Conservation (phyloP, 345 rosid genomes). For the Murraya paniculata region DNA sequence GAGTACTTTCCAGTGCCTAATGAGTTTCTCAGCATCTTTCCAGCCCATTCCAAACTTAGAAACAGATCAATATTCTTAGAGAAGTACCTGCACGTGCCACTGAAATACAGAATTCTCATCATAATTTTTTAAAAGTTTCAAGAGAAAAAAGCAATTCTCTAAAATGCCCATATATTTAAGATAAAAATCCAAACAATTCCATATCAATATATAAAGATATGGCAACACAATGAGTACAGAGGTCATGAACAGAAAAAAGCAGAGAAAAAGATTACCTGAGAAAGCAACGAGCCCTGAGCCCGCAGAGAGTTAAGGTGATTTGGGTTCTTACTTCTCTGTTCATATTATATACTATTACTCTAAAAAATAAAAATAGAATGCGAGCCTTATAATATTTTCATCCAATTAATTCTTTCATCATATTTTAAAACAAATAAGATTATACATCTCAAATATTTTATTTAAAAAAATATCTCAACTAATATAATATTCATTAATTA, state of each 20-base stretch:
- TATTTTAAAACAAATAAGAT: too few species aligned
- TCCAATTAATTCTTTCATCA: too few species aligned
- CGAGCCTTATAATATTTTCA: too few species aligned
- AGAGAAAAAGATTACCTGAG: background rate
- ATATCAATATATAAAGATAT: background rate
- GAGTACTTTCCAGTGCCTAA: slow-evolving; percentile 91
- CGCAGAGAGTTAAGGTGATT: too few species aligned
- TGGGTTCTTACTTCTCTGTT: too few species aligned
- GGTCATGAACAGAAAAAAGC: background rate
- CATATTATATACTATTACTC: too few species aligned
- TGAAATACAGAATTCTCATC: background rate
- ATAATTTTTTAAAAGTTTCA: background rate
- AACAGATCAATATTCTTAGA: background rate
- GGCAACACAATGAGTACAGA: background rate
- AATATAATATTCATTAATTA: too few species aligned
- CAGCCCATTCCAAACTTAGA: slow-evolving; percentile 59
- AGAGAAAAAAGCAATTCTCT: background rate
- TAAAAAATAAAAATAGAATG: too few species aligned
- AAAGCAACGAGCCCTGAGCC: background rate
- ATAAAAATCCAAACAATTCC: background rate
- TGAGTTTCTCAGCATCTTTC: slow-evolving; percentile 97
- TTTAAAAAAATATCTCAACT: too few species aligned
- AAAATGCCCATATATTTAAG: background rate
- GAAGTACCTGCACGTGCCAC: background rate
- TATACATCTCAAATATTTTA: too few species aligned